These are phyloP conservation scores for Solanum verrucosum DNA, from an alignment of 257 asterid species.

Conservation along the genomic window DNA sequence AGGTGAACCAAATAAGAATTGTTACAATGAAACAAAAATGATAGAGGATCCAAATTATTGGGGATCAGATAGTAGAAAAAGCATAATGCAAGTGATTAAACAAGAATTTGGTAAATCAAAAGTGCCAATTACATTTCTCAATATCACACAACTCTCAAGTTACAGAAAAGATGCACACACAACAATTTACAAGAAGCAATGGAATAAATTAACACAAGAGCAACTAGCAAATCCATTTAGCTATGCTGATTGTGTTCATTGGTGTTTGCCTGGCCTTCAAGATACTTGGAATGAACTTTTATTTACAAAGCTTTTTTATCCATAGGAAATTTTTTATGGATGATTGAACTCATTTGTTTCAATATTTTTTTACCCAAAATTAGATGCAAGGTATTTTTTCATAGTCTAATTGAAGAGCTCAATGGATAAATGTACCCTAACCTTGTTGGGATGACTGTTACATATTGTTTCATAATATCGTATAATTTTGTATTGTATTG, in stretches of 20 bases:
- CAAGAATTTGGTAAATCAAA: slow-evolving; percentile 15
- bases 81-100: neutral
- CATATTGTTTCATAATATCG: neutral
- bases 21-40: neutral
- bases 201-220: slow-evolving; percentile 29
- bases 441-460: neutral
- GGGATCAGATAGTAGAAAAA: neutral
- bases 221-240: slow-evolving; percentile 38
- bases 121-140: slow-evolving; percentile 49
- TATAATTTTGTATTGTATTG: neutral
- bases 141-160: slow-evolving; percentile 54
- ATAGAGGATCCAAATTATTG: neutral
- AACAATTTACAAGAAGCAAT: slow-evolving; percentile 46
- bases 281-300: slow-evolving; percentile 3
- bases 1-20: neutral
- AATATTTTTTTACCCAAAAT: neutral
- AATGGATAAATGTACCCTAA: neutral
- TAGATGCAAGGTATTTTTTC: neutral
- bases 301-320: neutral
- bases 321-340: neutral
- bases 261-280: slow-evolving; percentile 57
- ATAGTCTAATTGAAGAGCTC: neutral
- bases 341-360: neutral
- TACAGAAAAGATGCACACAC: slow-evolving; percentile 68
- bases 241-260: slow-evolving; percentile 77